phyloP scores from a whole-genome alignment of 2,329 filamentous ascomycete genomes.

The Pyricularia sp. region DNA sequence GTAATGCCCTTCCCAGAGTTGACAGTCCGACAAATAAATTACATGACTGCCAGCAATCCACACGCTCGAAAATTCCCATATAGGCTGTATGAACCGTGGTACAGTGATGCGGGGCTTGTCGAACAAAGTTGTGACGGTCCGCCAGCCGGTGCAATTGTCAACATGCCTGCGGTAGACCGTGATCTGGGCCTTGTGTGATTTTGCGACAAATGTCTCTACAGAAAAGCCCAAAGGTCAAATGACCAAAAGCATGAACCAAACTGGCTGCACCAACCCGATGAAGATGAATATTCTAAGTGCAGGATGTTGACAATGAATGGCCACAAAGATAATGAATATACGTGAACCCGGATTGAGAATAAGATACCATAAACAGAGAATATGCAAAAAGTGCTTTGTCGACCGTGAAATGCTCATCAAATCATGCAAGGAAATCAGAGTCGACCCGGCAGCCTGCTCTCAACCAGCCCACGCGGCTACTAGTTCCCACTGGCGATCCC shows the following conservation, averaged over 20 bases:
- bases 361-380: neutral
- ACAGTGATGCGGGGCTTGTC: neutral
- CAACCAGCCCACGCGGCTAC: neutral
- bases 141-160: neutral
- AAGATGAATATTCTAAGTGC: no score
- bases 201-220: no score
- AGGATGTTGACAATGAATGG: no score
- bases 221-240: no score
- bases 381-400: neutral
- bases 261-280: no score
- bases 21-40: neutral
- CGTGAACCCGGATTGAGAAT: neutral
- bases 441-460: neutral
- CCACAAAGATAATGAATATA: neutral
- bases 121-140: neutral
- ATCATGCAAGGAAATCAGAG: neutral
- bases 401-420: neutral
- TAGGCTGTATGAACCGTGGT: neutral
- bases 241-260: no score
- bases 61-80: neutral
- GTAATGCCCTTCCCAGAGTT: neutral
- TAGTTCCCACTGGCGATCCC: constrained; percentile 1
- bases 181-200: no score
- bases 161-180: no score
- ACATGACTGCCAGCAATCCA: neutral